Evolutionary conservation across 371 early-diverging fungal species (phyloP).

Genomic region (Entomophthora muscae): DNA sequence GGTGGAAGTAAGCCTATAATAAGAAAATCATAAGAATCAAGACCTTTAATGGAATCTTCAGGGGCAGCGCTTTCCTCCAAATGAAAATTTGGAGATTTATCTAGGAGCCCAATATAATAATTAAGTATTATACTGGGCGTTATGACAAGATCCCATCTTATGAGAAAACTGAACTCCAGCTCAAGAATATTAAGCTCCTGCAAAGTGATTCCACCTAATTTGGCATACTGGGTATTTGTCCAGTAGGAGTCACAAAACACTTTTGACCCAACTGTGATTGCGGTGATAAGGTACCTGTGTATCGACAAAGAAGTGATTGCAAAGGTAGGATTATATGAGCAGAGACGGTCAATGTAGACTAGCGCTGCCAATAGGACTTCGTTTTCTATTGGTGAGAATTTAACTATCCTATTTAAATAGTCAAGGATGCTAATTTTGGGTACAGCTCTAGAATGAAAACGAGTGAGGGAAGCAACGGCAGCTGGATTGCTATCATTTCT

Average conservation of each 20-base stretch:
- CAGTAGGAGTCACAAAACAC: slow-evolving; percentile 70
- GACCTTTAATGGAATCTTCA: background rate
- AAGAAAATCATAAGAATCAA: background rate
- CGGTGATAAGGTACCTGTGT: slow-evolving; percentile 88
- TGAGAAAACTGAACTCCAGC: slow-evolving; percentile 67
- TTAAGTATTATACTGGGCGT: slow-evolving; percentile 58
- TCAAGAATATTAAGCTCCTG: slow-evolving; percentile 90
- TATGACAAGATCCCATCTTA: slow-evolving; percentile 64
- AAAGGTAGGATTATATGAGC: slow-evolving; percentile 55
- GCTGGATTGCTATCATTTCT: slow-evolving; percentile 82
- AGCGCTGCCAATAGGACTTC: slow-evolving; percentile 68
- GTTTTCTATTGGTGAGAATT: slow-evolving; percentile 80
- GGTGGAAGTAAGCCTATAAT: too few species aligned
- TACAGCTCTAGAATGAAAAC: slow-evolving; percentile 91
- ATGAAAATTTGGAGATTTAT: background rate
- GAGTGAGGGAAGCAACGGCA: slow-evolving; percentile 61
- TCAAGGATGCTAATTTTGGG: slow-evolving; percentile 72
- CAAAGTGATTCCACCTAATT: slow-evolving; percentile 84
- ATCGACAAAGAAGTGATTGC: slow-evolving; percentile 84
- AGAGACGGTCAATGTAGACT: slow-evolving; percentile 84
- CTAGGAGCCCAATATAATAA: slow-evolving; percentile 31
- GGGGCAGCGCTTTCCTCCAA: background rate
- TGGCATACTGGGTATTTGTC: slow-evolving; percentile 75
- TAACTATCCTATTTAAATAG: slow-evolving; percentile 66
- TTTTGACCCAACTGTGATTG: slow-evolving; percentile 77